These are phyloP conservation scores for Macrotyloma uniflorum DNA, from an alignment of 306 rosid genomes.

Conservation along the genomic window DNA sequence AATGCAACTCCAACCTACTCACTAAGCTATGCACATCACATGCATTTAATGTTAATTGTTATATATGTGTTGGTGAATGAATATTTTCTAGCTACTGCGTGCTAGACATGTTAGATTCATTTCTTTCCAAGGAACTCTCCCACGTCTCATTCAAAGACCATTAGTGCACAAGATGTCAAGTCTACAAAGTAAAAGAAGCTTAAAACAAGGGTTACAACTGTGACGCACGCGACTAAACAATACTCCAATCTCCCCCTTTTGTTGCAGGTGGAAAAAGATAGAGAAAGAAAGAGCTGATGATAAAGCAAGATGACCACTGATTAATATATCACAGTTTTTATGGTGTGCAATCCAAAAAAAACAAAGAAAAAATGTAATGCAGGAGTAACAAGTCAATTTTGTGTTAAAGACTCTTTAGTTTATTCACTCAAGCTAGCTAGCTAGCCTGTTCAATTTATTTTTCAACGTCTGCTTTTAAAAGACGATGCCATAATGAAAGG, in stretches of 20 bases:
- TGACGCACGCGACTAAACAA: conserved; percentile 54
- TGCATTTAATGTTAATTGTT: neutral
- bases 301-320: conserved; percentile 32
- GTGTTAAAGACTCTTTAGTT: conserved; percentile 27
- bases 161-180: conserved; percentile 35
- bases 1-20: conserved; percentile 6
- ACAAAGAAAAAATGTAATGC: conserved; percentile 2
- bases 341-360: conserved; percentile 36
- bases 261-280: conserved; percentile 43
- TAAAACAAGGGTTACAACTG: conserved; percentile 52
- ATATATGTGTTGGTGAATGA: conserved; percentile 10
- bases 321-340: conserved; percentile 15
- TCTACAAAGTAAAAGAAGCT: conserved; percentile 9
- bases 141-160: conserved; percentile 40
- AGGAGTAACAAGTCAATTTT: conserved; percentile 29
- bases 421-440: neutral
- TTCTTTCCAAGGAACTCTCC: neutral
- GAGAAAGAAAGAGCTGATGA: conserved; percentile 10
- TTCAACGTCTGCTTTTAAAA: conserved; percentile 32
- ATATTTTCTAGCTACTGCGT: conserved; percentile 18
- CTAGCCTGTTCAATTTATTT: conserved; percentile 9
- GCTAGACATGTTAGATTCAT: conserved; percentile 29
- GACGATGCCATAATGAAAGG: conserved; percentile 33
- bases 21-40: neutral
- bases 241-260: conserved; percentile 39